Base-by-base conservation (phyloP, 768 basidiomycete species). In the Coprinopsis cinerea region DNA sequence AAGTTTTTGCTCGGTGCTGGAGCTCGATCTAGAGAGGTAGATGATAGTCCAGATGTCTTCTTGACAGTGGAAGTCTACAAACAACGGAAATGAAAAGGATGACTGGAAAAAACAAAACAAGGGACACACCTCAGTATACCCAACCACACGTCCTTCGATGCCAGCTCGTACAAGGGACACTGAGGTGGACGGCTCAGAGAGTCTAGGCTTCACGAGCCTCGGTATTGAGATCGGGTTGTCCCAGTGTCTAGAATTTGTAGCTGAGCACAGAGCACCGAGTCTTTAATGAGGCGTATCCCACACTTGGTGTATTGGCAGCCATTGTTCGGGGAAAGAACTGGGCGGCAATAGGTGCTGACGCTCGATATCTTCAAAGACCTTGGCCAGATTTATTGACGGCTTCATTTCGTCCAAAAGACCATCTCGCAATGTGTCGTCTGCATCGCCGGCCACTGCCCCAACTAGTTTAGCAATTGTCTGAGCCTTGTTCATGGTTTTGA, bases 231-330 rank as follows among this genome's bases (percentile, higher is more conserved):
- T 59, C 44, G 75, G 64, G 57, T 78, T 69, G 43, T 85, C 77
- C 88, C 90, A 92, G 49, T 85, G 82, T 65, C 85, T 92, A 51
- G 28, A 49, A 49, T 36, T 40, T 25, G 44, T 50, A 50, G 48
- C 53, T 60, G 40, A 55, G 49, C 30, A 37, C 30, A 23, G 37
- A 50, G 11, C 36, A 28, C 39, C 54, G 46, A 54, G 47, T 44
- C 48, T 35, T n/a, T 43, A 45, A 45, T 45, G 44, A 45, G 7
- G 6, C 25, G 34, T 47, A 46, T 58, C 81, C 55, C 68, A 95
- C 94, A 86, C 73, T 75, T 95, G 93, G 67, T 93, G 93, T 27
- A 74, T 75, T 47, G 83, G 75, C 43, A 95, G 71, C 79, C 85
- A 88, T 52, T 88, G 81, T 6, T 73, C 68, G 2, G 85, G 87